Conservation (phyloP, 1,284 basidiomycete genomes). For the Naganishia sp. region DNA sequence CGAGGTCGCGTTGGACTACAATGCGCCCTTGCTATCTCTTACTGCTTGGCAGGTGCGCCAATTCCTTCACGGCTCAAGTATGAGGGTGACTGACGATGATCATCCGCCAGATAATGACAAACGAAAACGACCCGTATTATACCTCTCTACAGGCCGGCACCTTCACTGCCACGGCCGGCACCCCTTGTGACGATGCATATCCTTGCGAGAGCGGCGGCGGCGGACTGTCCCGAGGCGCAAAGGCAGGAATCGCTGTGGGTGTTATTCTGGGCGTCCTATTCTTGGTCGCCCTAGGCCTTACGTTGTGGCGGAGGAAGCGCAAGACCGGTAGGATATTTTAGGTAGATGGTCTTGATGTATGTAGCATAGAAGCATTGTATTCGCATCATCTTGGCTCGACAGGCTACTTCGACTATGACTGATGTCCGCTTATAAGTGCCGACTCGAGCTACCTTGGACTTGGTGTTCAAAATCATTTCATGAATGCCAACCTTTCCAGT, state of each 20-base stretch:
- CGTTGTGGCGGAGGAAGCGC: conserved; percentile 56
- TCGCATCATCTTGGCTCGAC: background rate
- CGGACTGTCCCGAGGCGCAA: conserved; percentile 62
- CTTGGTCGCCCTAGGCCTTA: conserved; percentile 59
- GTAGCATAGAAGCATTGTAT: conserved; percentile 7
- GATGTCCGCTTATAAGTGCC: background rate
- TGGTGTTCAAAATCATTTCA: background rate
- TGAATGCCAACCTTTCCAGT: background rate
- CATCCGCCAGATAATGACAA: conserved; percentile 31
- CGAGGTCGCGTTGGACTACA: conserved; percentile 61
- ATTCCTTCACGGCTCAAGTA: background rate
- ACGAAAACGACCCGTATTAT: conserved; percentile 68
- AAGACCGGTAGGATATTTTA: conserved; percentile 35
- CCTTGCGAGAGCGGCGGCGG: conserved; percentile 56
- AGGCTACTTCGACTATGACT: background rate
- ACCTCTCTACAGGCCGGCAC: conserved; percentile 67
- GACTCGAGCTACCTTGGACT: background rate
- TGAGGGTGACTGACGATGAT: conserved; percentile 1
- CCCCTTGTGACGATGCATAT: conserved; percentile 74
- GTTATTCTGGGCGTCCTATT: conserved; percentile 67
- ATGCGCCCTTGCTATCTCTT: conserved; percentile 79
- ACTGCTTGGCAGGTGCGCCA: conserved; percentile 59
- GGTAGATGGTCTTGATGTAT: background rate
- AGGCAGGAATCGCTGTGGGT: conserved; percentile 67
- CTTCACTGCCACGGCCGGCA: conserved; percentile 66